A percentile compares a stretch with the other conserved stretches of the same genome.
Conservation (phyloP, 2,329 filamentous ascomycete genomes). For the Arthrobotrys iridis region DNA sequence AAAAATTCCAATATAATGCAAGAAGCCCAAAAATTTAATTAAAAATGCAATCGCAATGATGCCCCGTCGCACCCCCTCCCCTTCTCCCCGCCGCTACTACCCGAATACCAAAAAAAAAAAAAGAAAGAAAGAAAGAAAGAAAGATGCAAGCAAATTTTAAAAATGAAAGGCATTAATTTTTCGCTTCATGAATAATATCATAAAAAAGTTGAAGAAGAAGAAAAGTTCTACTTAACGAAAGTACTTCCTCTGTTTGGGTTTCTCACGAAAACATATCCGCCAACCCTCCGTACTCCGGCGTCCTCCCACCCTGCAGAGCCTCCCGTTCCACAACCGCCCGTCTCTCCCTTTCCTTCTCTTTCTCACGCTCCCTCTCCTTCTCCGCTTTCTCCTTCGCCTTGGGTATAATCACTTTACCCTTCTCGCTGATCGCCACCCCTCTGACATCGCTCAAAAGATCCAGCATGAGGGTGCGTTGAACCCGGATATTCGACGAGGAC, state of each 20-base stretch:
- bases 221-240: not conserved
- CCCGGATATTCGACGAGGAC: conserved; percentile 54
- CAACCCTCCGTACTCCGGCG: conserved; percentile 66
- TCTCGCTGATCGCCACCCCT: conserved; percentile 90
- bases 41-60: too few relatives aligned
- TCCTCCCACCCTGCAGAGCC: conserved; percentile 60
- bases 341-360: conserved; percentile 59
- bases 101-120: not conserved
- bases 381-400: conserved; percentile 62
- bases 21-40: too few relatives aligned
- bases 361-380: conserved; percentile 63
- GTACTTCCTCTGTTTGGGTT: too few relatives aligned
- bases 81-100: too few relatives aligned
- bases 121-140: not conserved
- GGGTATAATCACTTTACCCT: conserved; percentile 76
- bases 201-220: too few relatives aligned
- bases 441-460: conserved; percentile 86
- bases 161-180: too few relatives aligned
- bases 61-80: too few relatives aligned
- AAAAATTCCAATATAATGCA: not conserved
- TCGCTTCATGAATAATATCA: too few relatives aligned
- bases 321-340: conserved; percentile 63
- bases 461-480: conserved; percentile 80
- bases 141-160: not conserved
- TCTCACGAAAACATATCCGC: conserved; percentile 67